A percentile compares a stretch with the other conserved stretches of the same genome.
Evolutionary conservation across 2,329 filamentous ascomycete species (phyloP).

Genomic region (Pseudofabraea citricarpa): DNA sequence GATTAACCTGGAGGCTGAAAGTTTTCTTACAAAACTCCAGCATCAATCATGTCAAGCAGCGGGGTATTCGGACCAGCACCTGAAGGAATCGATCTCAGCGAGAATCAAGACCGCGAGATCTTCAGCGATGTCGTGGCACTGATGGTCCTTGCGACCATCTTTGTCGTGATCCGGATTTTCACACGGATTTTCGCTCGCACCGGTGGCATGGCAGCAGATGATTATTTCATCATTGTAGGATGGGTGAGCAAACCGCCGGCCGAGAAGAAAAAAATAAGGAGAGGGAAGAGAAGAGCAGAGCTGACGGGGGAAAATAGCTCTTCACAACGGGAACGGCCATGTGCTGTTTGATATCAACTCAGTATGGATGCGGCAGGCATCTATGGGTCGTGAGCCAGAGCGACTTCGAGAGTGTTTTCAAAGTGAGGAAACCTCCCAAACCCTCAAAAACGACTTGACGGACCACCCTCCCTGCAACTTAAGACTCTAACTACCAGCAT

Average conservation of each 20-base stretch:
- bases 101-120: constrained; percentile 6
- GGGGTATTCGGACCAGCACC: constrained; percentile 6
- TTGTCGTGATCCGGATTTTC: constrained; percentile 10
- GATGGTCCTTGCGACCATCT: constrained; percentile 8
- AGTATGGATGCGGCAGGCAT: constrained; percentile 14
- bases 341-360: constrained; percentile 3
- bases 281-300: neutral
- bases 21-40: too few species aligned
- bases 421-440: constrained; percentile 1
- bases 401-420: constrained; percentile 8
- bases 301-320: neutral
- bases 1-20: too few species aligned
- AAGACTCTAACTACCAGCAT: constrained; percentile 2
- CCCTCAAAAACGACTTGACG: too few species aligned
- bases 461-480: too few species aligned
- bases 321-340: constrained; percentile 4
- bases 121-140: constrained; percentile 4
- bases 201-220: constrained; percentile 8
- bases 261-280: neutral
- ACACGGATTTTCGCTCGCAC: constrained; percentile 1
- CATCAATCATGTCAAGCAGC: constrained; percentile 2
- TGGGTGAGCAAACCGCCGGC: constrained; percentile 5
- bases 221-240: constrained; percentile 10
- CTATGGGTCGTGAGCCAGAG: constrained; percentile 8
- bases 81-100: constrained; percentile 8